Evolutionary conservation across 2,329 filamentous ascomycete genomes (phyloP), one percentile per base, ranked within the genome.

Genomic region (Eutypa lata): DNA sequence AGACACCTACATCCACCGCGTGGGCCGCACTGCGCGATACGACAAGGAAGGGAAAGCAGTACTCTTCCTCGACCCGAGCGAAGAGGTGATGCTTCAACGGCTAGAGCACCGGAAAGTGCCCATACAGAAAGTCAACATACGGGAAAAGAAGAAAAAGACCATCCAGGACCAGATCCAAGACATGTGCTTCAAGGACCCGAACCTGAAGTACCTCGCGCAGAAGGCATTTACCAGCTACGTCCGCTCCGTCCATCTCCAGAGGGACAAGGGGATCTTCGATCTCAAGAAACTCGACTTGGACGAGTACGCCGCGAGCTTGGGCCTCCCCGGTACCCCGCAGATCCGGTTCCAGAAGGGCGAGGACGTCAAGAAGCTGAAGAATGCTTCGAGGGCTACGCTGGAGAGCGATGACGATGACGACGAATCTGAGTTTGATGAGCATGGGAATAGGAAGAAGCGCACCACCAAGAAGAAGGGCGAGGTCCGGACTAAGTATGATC

Each of bases 1-100:
- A 3, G 94, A 97, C 65, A 99, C 94, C 0, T 99, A 99, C 65
- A 97, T 99, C 61, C 94, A 99, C 72, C 86, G 94, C 54, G 93
- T 97, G 4, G 94, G 94, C 2, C 84, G 94, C 28, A 97, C 94
- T 18, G 94, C 94, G n/a, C 84, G 93, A 21, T 97, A 95, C 69
- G 88, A 97, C 64, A 88, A 89, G 58, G 84, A 90, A 50, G 94
- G 94, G 7, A 85, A 88, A 38, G 93, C 94, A 1, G 90, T 97
- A 1, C 71, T 99, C 0, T 97, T 99, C 69, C 75, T 99, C 0
- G 91, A 96, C 51, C 93, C 94, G 0, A 94, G 85, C 61, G 95
- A 99, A 71, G 93, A 97, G 68, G 80, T 90, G n/a, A 96, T 99
- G 89, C 65, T 97, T 44, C 86, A 88, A 67, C 81, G 89, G 16